Conservation (phyloP, 2,329 filamentous ascomycete genomes). For the Beauveria pseudobassiana region DNA sequence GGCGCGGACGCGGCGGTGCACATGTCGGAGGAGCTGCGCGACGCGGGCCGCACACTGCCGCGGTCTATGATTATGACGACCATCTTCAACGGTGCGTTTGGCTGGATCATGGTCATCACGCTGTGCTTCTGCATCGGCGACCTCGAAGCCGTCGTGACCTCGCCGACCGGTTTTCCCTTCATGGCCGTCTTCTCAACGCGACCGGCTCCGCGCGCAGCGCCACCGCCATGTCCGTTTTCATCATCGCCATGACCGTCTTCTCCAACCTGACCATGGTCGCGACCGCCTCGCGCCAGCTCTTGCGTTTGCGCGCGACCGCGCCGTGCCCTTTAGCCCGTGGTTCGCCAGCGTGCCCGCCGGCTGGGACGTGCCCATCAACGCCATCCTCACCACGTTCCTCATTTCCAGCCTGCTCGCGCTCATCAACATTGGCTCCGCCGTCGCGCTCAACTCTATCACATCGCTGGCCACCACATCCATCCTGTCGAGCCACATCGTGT, state of each 20-base stretch:
- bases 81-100: constrained; percentile 25
- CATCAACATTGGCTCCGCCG: constrained; percentile 44
- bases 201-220: constrained; percentile 16
- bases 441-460: constrained; percentile 46
- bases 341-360: constrained; percentile 12
- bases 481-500: constrained; percentile 44
- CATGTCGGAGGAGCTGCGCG: constrained; percentile 30
- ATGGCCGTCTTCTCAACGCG: constrained; percentile 23
- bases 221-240: constrained; percentile 20
- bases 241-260: constrained; percentile 20
- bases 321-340: constrained; percentile 16
- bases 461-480: constrained; percentile 42
- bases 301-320: constrained; percentile 29
- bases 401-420: constrained; percentile 36
- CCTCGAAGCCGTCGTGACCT: constrained; percentile 13
- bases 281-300: constrained; percentile 23
- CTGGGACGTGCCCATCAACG: constrained; percentile 14
- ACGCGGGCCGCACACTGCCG: constrained; percentile 24
- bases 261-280: constrained; percentile 22
- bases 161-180: constrained; percentile 21
- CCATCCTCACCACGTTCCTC: constrained; percentile 27
- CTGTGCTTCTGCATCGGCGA: constrained; percentile 28
- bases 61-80: constrained; percentile 25
- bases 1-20: constrained; percentile 25
- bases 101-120: constrained; percentile 28